These are phyloP conservation scores for Carpinus viminea DNA, from an alignment of 306 rosid species.

Conservation along the genomic window DNA sequence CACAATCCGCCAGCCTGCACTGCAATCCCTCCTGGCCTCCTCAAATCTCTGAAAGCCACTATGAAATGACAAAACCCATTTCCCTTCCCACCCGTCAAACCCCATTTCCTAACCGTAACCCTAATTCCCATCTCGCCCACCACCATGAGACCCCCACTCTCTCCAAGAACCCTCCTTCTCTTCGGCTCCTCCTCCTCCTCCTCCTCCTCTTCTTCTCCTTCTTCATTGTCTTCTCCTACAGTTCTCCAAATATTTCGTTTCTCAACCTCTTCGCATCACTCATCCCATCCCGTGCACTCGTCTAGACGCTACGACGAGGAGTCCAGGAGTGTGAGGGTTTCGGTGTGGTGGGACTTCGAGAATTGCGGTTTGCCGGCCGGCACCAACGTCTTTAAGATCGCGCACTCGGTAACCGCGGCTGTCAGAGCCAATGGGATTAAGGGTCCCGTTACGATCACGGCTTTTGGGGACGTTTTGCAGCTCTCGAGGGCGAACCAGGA, in stretches of 20 bases:
- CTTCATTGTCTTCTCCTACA: constrained; percentile 12
- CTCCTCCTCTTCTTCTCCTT: constrained; percentile 6
- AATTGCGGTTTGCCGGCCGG: constrained; percentile 58
- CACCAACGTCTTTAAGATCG: constrained; percentile 42
- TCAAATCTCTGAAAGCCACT: not conserved
- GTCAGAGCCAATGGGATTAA: constrained; percentile 75
- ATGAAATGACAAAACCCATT: constrained; percentile 16
- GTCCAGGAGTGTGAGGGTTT: constrained; percentile 61
- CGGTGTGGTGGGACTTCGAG: constrained; percentile 98
- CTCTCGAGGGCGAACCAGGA: constrained; percentile 65
- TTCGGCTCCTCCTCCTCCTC: constrained; percentile 7
- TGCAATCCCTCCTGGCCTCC: not conserved
- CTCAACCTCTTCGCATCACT: constrained; percentile 26
- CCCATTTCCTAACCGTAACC: not conserved
- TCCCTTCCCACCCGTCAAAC: not conserved
- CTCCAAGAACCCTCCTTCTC: constrained; percentile 18
- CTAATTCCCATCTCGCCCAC: constrained; percentile 2
- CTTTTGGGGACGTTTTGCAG: constrained; percentile 67
- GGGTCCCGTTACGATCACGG: constrained; percentile 77
- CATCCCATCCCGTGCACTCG: constrained; percentile 6
- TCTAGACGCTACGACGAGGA: constrained; percentile 57
- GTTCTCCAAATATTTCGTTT: constrained; percentile 32
- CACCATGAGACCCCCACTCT: constrained; percentile 29
- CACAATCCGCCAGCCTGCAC: not conserved
- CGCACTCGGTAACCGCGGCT: constrained; percentile 55